A percentile compares a stretch with the other conserved stretches of the same genome.
These are phyloP conservation scores for Porphyrellus sp. DNA, from an alignment of 1,284 basidiomycete genomes.

Conservation along the genomic window DNA sequence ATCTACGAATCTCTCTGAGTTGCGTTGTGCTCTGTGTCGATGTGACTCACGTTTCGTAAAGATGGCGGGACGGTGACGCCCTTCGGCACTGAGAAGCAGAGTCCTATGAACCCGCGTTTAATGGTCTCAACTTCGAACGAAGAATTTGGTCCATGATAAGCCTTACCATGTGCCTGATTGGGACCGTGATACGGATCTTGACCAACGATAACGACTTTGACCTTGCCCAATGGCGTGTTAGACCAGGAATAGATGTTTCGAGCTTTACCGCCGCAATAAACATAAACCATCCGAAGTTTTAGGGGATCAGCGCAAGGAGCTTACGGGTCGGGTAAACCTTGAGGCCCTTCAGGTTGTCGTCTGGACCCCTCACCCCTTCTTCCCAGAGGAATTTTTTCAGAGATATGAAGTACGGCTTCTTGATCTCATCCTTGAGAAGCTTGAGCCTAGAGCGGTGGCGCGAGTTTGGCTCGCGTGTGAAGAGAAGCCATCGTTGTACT, in stretches of 20 bases:
- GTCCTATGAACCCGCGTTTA: constrained; percentile 41
- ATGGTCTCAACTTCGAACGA: constrained; percentile 12
- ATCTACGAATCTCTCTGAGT: constrained; percentile 51
- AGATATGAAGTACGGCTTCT: constrained; percentile 69
- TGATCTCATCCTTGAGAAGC: constrained; percentile 67
- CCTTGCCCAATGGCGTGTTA: constrained; percentile 70
- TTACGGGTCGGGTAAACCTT: constrained; percentile 65
- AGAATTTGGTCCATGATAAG: neutral
- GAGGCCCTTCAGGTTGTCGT: constrained; percentile 44
- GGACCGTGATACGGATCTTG: constrained; percentile 74
- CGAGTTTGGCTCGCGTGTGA: neutral
- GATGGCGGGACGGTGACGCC: constrained; percentile 78
- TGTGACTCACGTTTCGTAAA: constrained; percentile 62
- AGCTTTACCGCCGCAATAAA: constrained; percentile 39
- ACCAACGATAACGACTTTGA: constrained; percentile 79
- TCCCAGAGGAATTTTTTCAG: constrained; percentile 69
- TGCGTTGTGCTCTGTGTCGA: constrained; percentile 9
- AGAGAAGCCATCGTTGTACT: constrained; percentile 25
- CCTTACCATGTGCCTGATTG: constrained; percentile 68
- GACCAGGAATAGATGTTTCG: constrained; percentile 81
- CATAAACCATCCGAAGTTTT: constrained; percentile 2
- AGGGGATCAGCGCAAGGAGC: constrained; percentile 24
- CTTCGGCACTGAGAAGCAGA: constrained; percentile 83
- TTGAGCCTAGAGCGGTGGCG: constrained; percentile 53
- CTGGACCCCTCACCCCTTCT: constrained; percentile 58